A percentile compares a stretch with the other conserved stretches of the same genome.
Conservation (phyloP, 768 basidiomycete genomes). For the Austroboletus festivus region DNA sequence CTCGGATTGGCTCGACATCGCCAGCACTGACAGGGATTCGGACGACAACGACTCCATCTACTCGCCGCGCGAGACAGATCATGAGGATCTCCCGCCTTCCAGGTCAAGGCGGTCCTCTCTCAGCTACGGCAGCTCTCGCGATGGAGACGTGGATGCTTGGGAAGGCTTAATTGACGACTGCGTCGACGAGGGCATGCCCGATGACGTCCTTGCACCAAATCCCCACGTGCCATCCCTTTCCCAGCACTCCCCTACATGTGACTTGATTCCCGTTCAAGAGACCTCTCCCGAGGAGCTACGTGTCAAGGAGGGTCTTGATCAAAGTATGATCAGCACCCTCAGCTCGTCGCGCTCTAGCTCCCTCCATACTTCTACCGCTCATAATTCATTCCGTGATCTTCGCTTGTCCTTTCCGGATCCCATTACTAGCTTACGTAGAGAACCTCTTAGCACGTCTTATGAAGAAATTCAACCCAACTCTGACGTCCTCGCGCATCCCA, state of each 20-base stretch:
- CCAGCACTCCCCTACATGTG: conserved; percentile 25
- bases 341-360: conserved; percentile 70
- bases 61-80: conserved; percentile 56
- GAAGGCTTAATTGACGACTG: conserved; percentile 70
- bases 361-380: conserved; percentile 50
- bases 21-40: conserved; percentile 59
- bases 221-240: conserved; percentile 22
- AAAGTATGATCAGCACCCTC: conserved; percentile 79
- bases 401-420: conserved; percentile 83
- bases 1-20: conserved; percentile 82
- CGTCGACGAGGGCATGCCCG: conserved; percentile 43
- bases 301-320: conserved; percentile 73
- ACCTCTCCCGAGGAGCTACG: conserved; percentile 58
- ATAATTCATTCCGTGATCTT: conserved; percentile 67
- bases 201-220: conserved; percentile 21
- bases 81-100: conserved; percentile 49
- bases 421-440: conserved; percentile 65
- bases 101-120: conserved; percentile 67
- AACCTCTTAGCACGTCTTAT: conserved; percentile 54
- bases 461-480: conserved; percentile 45
- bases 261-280: conserved; percentile 28
- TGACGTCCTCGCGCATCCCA: conserved; percentile 28
- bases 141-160: conserved; percentile 73
- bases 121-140: conserved; percentile 66
- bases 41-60: conserved; percentile 69